These are phyloP conservation scores for Fusarium sp. DNA, from an alignment of 2,329 filamentous ascomycete genomes.

Conservation along the genomic window DNA sequence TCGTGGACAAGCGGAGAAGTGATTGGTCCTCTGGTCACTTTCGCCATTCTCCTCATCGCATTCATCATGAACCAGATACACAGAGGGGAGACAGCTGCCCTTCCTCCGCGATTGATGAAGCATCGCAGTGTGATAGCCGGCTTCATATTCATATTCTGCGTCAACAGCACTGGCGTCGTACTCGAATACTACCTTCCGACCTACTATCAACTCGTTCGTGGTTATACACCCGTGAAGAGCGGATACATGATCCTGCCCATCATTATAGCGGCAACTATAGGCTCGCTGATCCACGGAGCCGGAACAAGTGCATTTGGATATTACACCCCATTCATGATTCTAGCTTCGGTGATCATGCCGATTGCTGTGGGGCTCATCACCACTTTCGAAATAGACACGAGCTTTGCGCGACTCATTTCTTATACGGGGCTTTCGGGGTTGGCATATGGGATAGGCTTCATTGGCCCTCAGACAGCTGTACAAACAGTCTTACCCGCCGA, in stretches of 20 bases:
- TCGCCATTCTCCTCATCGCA: background rate
- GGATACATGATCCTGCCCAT: slow-evolving; percentile 43
- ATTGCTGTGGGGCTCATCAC: slow-evolving; percentile 13
- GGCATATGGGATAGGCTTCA: slow-evolving; percentile 26
- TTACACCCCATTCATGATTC: slow-evolving; percentile 26
- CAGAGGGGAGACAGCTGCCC: slow-evolving; percentile 46
- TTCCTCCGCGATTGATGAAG: slow-evolving; percentile 55
- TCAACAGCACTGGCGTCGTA: slow-evolving; percentile 47
- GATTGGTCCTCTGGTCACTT: slow-evolving; percentile 34
- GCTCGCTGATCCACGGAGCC: slow-evolving; percentile 19
- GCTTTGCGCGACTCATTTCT: background rate
- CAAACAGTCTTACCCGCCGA: slow-evolving; percentile 7
- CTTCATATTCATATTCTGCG: slow-evolving; percentile 50
- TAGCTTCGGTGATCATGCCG: slow-evolving; percentile 22
- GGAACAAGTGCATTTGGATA: slow-evolving; percentile 24
- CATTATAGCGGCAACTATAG: slow-evolving; percentile 16
- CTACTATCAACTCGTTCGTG: slow-evolving; percentile 56
- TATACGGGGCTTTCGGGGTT: slow-evolving; percentile 18
- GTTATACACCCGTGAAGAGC: slow-evolving; percentile 49
- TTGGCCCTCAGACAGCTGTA: slow-evolving; percentile 20
- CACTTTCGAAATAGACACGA: slow-evolving; percentile 9
- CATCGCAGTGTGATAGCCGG: slow-evolving; percentile 52
- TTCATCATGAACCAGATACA: slow-evolving; percentile 1
- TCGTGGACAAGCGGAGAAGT: slow-evolving; percentile 44
- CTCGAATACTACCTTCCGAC: slow-evolving; percentile 53